Conservation (phyloP, 2,329 filamentous ascomycete genomes). For the Lizonia empirigonia region DNA sequence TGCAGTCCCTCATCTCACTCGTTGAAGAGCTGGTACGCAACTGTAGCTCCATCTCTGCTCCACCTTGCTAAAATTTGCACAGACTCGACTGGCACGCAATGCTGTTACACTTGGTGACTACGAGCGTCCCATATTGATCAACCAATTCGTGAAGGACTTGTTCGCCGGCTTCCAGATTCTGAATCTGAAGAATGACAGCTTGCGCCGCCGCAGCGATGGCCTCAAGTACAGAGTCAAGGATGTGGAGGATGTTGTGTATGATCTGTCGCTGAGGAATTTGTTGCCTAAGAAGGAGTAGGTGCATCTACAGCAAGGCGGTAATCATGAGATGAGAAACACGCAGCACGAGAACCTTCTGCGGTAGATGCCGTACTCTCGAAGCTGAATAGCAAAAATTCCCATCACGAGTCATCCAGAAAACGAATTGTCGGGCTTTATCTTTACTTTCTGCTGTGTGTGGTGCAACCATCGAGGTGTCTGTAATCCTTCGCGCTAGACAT, state of each 20-base stretch:
- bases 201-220: constrained; percentile 85
- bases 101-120: constrained; percentile 92
- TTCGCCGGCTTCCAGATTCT: constrained; percentile 96
- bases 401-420: neutral
- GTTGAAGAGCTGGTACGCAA: constrained; percentile 79
- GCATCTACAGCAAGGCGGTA: neutral
- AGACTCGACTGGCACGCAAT: constrained; percentile 88
- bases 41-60: neutral
- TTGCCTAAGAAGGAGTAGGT: constrained; percentile 52
- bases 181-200: constrained; percentile 93
- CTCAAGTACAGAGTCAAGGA: constrained; percentile 99
- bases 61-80: constrained; percentile 11
- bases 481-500: constrained; percentile 16
- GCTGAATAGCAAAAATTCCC: too few species aligned
- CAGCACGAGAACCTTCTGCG: neutral
- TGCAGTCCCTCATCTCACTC: constrained; percentile 83
- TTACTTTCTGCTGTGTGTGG: neutral
- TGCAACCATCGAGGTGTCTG: constrained; percentile 22
- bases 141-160: constrained; percentile 90
- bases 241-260: constrained; percentile 97
- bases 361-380: too few species aligned
- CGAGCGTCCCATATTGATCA: constrained; percentile 82
- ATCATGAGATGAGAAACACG: neutral
- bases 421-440: neutral
- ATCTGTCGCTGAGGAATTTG: constrained; percentile 84